phyloP scores from a whole-genome alignment of 768 basidiomycete species.

The Rickenella mellea region DNA sequence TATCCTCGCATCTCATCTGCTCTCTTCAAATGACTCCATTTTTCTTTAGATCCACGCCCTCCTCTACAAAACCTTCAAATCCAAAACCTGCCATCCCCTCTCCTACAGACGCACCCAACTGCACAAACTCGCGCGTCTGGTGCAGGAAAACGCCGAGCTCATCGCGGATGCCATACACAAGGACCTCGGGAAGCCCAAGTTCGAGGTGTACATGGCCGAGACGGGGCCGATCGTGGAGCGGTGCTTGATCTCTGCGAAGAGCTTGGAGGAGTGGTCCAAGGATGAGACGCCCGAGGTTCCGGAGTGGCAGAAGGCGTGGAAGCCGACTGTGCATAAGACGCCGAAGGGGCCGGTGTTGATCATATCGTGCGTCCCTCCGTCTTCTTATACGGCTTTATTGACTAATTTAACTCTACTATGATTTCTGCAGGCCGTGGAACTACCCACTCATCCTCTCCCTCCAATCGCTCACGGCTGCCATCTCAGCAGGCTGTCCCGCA shows the following conservation, averaged over 20 bases:
- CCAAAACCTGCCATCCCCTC: slow-evolving; percentile 40
- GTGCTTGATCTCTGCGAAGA: slow-evolving; percentile 31
- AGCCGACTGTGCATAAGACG: slow-evolving; percentile 39
- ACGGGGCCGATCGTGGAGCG: slow-evolving; percentile 32
- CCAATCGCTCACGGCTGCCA: slow-evolving; percentile 58
- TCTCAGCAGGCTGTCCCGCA: slow-evolving; percentile 64
- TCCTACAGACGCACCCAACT: slow-evolving; percentile 59
- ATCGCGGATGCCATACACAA: slow-evolving; percentile 36
- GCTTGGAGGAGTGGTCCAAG: slow-evolving; percentile 50
- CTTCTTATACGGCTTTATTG: slow-evolving; percentile 3
- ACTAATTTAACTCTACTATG: background rate
- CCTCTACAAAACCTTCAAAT: slow-evolving; percentile 39
- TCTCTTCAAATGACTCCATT: no score
- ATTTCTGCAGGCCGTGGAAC: slow-evolving; percentile 48
- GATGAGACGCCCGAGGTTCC: slow-evolving; percentile 28
- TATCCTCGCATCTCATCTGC: no score
- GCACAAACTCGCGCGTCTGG: slow-evolving; percentile 47
- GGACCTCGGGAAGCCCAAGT: slow-evolving; percentile 42
- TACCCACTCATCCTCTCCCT: slow-evolving; percentile 48
- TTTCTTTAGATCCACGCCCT: slow-evolving; percentile 23
- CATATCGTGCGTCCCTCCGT: slow-evolving; percentile 37
- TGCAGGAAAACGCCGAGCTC: slow-evolving; percentile 50
- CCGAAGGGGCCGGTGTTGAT: slow-evolving; percentile 57
- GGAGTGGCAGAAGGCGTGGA: slow-evolving; percentile 41
- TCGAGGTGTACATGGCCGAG: slow-evolving; percentile 29